phyloP scores from a whole-genome alignment of 2,329 filamentous ascomycete species.

The Diaporthe citrichinensis region DNA sequence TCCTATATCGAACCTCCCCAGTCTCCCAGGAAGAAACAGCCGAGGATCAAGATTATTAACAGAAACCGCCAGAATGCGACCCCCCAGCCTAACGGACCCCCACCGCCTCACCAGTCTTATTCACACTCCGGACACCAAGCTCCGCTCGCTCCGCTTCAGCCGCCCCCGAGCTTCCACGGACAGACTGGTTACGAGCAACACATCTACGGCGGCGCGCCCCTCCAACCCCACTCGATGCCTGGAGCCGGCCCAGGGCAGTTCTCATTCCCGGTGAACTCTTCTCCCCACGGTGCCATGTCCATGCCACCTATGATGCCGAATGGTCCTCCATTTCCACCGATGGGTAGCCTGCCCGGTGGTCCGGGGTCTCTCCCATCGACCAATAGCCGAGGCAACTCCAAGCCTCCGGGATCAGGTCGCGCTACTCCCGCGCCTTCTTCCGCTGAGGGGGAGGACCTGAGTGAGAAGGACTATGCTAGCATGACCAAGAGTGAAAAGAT shows the following conservation, averaged over 20 bases:
- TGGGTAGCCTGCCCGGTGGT: conserved; percentile 19
- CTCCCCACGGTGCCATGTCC: conserved; percentile 32
- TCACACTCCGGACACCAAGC: conserved; percentile 31
- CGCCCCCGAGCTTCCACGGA: conserved; percentile 39
- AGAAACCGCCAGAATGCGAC: conserved; percentile 35
- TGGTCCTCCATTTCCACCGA: conserved; percentile 15
- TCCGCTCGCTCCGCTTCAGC: conserved; percentile 36
- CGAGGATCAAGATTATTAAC: conserved; percentile 40
- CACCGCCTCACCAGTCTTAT: conserved; percentile 12
- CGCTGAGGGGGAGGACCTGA: conserved; percentile 47
- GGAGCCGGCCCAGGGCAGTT: conserved; percentile 35
- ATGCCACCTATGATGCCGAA: conserved; percentile 37
- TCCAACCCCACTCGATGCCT: conserved; percentile 29
- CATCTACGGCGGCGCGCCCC: conserved; percentile 23
- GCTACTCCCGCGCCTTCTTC: conserved; percentile 43
- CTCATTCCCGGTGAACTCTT: conserved; percentile 36
- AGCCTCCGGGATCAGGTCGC: conserved; percentile 51
- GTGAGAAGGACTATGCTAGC: conserved; percentile 69
- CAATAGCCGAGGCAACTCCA: conserved; percentile 32
- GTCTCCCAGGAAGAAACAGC: conserved; percentile 36
- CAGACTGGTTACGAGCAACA: conserved; percentile 38
- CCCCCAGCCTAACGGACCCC: conserved; percentile 36
- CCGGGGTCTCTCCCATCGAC: conserved; percentile 37
- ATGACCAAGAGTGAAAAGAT: conserved; percentile 78
- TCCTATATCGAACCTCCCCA: conserved; percentile 32